Evolutionary conservation across 2,329 filamentous ascomycete genomes (phyloP), one percentile per base, ranked within the genome.

Genomic region (Arthrobotrys pseudoclavata): DNA sequence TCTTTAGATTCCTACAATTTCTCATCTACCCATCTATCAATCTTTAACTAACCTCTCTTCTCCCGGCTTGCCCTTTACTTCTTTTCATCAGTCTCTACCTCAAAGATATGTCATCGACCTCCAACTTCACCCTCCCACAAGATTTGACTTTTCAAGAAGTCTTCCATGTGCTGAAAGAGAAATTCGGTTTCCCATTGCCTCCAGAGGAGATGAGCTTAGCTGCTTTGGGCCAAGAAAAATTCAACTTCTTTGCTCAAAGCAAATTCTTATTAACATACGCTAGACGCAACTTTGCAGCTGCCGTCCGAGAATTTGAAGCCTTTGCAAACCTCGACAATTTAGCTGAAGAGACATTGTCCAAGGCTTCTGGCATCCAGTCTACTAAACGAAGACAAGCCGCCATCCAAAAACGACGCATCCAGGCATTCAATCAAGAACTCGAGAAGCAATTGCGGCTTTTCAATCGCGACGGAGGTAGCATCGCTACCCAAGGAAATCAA

Each of bases 361-460:
- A 37, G 12, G 60, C 72, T 1, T 47, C 66, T 15, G 64, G 40
- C 29, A 18, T 70, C 4, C 48, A 26, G 9, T 76, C 72, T 26
- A 47, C 37, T 5, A 37, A 66, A 37, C 50, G 66, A 47, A 61
- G 72, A 5, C 66, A 76, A 31, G 52, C 37, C 1, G 37, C n/a
- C 0, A 62, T 76, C 20, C 57, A 67, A 15, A 64, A 70, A 31
- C 18, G 66, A 40, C 40, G 72, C 22, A n/a, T 76, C 10, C 24
- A 37, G 13, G 66, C 72, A 10, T 76, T 76, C 50, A 76, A 76
- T 31, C 29, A 76, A 55, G 72, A 76, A 29, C 34, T 76, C 10
- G 50, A 45, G 22, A 76, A 69, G 60, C 72, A 76, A 26, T 5
- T 69, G n/a, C 20, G 15, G 1, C 1, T 76, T 1, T 61, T 67